Evolutionary conservation across 257 asterid genomes (phyloP).

Genomic region (Penstemon newberryi): DNA sequence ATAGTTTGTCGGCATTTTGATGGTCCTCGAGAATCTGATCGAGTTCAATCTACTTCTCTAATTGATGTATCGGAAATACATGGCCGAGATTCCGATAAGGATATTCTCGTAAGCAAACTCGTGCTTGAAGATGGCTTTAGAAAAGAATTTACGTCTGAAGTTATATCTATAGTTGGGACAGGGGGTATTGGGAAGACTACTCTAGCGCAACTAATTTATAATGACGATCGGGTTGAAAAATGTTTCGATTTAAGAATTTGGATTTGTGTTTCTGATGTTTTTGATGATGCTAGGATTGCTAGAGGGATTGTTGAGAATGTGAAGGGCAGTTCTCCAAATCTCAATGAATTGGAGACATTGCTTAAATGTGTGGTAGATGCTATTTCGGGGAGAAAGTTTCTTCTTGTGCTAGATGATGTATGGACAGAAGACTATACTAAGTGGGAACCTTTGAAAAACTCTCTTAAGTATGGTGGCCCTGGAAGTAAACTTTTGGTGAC

Average conservation of each 20-base stretch:
- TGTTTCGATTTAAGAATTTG: conserved; percentile 32
- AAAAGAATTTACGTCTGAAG: conserved; percentile 8
- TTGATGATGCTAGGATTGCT: conserved; percentile 7
- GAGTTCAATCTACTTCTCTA: conserved; percentile 22
- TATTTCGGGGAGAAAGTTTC: conserved; percentile 11
- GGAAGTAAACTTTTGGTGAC: conserved; percentile 34
- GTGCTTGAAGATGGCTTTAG: conserved; percentile 1
- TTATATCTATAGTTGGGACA: conserved; percentile 41
- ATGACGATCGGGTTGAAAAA: conserved; percentile 18
- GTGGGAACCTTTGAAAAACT: conserved; percentile 14
- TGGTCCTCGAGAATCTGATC: neutral
- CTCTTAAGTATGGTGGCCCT: conserved; percentile 5
- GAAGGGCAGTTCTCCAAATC: neutral
- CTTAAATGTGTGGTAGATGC: neutral
- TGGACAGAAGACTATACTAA: conserved; percentile 9
- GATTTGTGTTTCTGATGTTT: conserved; percentile 40
- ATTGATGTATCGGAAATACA: conserved; percentile 25
- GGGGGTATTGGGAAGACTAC: conserved; percentile 52
- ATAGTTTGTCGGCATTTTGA: neutral
- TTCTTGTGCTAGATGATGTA: conserved; percentile 33
- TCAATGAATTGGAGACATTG: neutral
- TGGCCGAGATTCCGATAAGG: conserved; percentile 34
- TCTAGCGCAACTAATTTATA: conserved; percentile 39
- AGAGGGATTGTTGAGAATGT: conserved; percentile 18
- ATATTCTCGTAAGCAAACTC: conserved; percentile 24